A percentile compares a stretch with the other conserved stretches of the same genome.
phyloP scores from a whole-genome alignment of 2,329 filamentous ascomycete genomes.

The Arthroderma sp. region DNA sequence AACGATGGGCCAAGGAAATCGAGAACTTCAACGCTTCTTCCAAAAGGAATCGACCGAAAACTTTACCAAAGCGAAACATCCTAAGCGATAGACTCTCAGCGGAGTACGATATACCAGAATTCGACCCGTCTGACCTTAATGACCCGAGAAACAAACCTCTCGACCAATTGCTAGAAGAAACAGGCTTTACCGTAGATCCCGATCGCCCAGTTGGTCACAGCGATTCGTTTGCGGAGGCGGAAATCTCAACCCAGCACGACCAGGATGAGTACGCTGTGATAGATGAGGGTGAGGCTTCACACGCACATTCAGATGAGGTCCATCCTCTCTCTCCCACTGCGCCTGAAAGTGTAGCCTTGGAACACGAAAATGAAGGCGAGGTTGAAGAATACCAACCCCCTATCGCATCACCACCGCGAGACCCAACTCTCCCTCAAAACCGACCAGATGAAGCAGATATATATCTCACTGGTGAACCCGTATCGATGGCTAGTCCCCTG shows the following conservation, averaged over 20 bases:
- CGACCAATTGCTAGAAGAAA: slow-evolving; percentile 30
- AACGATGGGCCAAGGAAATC: slow-evolving; percentile 37
- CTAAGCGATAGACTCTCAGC: too few species aligned
- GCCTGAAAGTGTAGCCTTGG: slow-evolving; percentile 5
- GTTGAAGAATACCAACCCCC: slow-evolving; percentile 1
- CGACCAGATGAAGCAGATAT: slow-evolving; percentile 26
- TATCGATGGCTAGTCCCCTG: not conserved
- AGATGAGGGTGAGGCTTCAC: not conserved
- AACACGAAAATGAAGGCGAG: slow-evolving; percentile 2
- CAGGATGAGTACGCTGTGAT: not conserved
- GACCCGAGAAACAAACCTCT: slow-evolving; percentile 22
- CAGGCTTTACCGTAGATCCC: slow-evolving; percentile 26
- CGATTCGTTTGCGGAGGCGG: too few species aligned
- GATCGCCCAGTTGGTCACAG: not conserved
- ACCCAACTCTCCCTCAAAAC: slow-evolving; percentile 36
- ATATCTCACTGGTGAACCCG: not conserved
- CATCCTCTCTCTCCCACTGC: slow-evolving; percentile 7
- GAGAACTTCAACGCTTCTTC: slow-evolving; percentile 17
- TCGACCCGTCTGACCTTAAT: not conserved
- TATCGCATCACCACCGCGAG: slow-evolving; percentile 10
- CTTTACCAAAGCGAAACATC: slow-evolving; percentile 3
- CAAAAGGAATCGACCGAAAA: not conserved
- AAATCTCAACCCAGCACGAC: not conserved
- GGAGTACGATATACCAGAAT: slow-evolving; percentile 14
- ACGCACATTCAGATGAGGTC: not conserved